Evolutionary conservation across 2,329 filamentous ascomycete species (phyloP).

Genomic region (Colletotrichum sp.): DNA sequence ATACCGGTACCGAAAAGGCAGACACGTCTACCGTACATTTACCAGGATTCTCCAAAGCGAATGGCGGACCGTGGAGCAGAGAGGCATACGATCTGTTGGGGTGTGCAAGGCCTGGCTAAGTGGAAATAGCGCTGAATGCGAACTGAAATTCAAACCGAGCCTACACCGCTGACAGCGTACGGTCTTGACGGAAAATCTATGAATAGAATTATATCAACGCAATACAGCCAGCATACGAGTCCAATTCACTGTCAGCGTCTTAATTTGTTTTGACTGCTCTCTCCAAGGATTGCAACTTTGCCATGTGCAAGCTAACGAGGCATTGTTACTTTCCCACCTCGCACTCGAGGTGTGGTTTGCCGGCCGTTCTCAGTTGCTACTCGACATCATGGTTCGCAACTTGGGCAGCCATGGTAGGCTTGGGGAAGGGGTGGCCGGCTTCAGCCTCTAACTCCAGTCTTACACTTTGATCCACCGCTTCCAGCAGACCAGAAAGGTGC

Average conservation of each 20-base stretch:
- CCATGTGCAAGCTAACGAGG: not conserved
- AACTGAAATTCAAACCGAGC: not conserved
- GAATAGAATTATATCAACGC: not conserved
- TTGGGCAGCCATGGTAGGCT: not conserved
- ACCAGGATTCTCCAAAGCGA: conserved; percentile 52
- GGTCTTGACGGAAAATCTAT: not conserved
- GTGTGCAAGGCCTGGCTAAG: conserved; percentile 54
- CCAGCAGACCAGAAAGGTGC: not conserved
- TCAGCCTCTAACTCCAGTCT: not conserved
- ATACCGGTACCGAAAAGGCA: not conserved
- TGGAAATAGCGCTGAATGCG: conserved; percentile 3
- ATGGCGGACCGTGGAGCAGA: conserved; percentile 70
- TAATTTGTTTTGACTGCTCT: not conserved
- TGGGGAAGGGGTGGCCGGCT: not conserved
- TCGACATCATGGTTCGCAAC: not conserved
- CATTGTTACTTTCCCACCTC: not conserved
- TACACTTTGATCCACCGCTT: not conserved
- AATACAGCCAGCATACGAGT: not conserved
- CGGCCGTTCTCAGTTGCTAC: too few species aligned
- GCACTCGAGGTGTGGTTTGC: not conserved
- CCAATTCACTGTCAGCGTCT: not conserved
- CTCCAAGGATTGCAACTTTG: not conserved
- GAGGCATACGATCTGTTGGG: conserved; percentile 73
- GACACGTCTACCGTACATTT: conserved; percentile 25
- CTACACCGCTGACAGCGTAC: not conserved